Conservation (phyloP, 2,329 filamentous ascomycete genomes). For the Aspergillus ochraceus region DNA sequence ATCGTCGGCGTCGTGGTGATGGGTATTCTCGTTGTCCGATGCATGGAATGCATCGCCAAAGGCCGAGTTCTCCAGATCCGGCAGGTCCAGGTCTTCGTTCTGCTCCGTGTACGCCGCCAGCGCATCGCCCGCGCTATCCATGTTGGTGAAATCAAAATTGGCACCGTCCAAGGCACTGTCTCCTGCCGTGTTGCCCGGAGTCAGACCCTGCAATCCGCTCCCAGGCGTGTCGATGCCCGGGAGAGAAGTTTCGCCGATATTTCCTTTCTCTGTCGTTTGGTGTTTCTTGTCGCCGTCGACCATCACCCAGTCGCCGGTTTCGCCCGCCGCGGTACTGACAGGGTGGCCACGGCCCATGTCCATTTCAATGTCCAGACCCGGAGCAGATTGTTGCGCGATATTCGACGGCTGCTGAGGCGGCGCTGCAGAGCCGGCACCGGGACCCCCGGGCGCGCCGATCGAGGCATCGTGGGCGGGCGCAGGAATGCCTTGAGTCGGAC, state of each 20-base stretch:
- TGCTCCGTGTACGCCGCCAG: constrained; percentile 66
- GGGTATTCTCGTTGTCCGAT: constrained; percentile 48
- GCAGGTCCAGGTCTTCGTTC: constrained; percentile 53
- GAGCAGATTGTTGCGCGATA: constrained; percentile 8
- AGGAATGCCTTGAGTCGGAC: constrained; percentile 1
- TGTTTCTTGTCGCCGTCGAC: constrained; percentile 61
- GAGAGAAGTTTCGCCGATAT: constrained; percentile 9
- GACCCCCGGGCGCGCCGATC: neutral
- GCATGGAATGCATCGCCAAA: constrained; percentile 81
- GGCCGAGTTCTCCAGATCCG: constrained; percentile 74
- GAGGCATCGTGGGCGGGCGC: neutral
- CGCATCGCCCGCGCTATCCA: constrained; percentile 70
- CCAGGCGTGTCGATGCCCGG: constrained; percentile 18
- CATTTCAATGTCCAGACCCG: constrained; percentile 43
- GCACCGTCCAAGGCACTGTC: constrained; percentile 37
- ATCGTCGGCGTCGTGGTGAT: constrained; percentile 42
- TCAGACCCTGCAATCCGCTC: constrained; percentile 26
- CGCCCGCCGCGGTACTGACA: constrained; percentile 42
- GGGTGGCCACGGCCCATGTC: constrained; percentile 54
- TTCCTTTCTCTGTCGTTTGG: constrained; percentile 28
- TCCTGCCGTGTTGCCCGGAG: constrained; percentile 23
- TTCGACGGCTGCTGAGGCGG: constrained; percentile 20
- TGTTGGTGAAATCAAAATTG: constrained; percentile 49
- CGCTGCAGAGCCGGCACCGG: neutral
- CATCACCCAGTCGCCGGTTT: constrained; percentile 72